Base-by-base conservation (phyloP, 441 rosid species). In the Daphne laureola region DNA sequence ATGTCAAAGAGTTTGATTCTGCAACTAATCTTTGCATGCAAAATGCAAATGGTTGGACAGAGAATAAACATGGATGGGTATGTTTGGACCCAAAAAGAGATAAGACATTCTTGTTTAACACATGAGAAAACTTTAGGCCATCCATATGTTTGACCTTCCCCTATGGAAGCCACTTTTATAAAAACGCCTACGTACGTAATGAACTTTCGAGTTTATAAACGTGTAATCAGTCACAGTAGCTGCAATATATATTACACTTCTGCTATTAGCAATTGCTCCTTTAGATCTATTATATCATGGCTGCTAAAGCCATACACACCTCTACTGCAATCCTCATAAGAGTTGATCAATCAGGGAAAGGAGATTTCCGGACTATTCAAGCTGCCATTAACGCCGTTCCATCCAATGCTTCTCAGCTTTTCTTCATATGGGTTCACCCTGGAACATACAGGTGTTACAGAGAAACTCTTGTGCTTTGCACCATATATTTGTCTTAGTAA, bases 381-480 rank as follows among this genome's bases (percentile, higher is more conserved):
- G 90, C 76, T 21, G 96, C 93, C 15, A 62, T 87, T 16, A 83
- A 82, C 14, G 71, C 81, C 17, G 75, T 87, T 59, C 88, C 90
- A 12, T 63, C 81, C 12, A 65, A 63, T 35, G 78, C 81, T 41
- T 53, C 67, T 2, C 59, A 78, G 2, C 49, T 64, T 40, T 56
- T 73, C 43, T 72, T 69, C 71, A 78, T 88, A 49, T 66, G 69
- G 72, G 78, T 88, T 52, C 77, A 76, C 66, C 91, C 96, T 13
- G 94, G 94, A 64, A 71, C 63, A 11, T 88, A 88, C 75, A 66
- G 86, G 88, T 54, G 6, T 15, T 60, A 36, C 14, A 5, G 55
- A 5, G 55, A 8, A 12, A 41, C 40, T 14, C 6, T 42, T 15
- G 18, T 46, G 21, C 8, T 5, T 14, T 25, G 11, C 18, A 11